A percentile compares a stretch with the other conserved stretches of the same genome.
Evolutionary conservation across 2,329 filamentous ascomycete species (phyloP).

Genomic region (Cytospora schulzeri): DNA sequence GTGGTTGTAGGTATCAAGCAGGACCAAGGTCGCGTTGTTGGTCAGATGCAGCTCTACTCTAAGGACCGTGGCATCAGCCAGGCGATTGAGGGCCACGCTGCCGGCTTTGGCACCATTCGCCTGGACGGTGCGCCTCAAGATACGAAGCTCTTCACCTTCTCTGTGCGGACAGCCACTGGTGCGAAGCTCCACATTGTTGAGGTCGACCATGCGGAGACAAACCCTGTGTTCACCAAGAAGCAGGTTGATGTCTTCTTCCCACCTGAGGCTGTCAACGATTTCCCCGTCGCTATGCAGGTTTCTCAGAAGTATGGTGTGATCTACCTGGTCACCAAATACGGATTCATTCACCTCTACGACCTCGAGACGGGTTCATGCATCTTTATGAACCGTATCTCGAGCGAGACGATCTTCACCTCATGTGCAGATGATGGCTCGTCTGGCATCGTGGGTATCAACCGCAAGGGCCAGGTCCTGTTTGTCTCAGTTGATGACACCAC

Average conservation of each 20-base stretch:
- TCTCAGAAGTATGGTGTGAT: constrained; percentile 96
- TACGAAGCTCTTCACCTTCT: constrained; percentile 96
- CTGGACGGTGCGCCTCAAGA: constrained; percentile 87
- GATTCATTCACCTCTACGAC: constrained; percentile 98
- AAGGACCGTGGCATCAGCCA: constrained; percentile 96
- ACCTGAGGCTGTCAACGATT: constrained; percentile 91
- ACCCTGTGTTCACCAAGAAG: constrained; percentile 91
- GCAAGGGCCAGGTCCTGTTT: constrained; percentile 94
- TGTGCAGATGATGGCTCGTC: constrained; percentile 79
- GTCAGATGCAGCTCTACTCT: constrained; percentile 96
- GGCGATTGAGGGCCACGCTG: constrained; percentile 95
- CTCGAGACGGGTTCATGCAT: constrained; percentile 93
- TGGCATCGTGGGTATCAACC: constrained; percentile 92
- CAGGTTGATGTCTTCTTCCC: constrained; percentile 98
- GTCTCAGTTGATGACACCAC: constrained; percentile 91
- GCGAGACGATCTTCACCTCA: constrained; percentile 98
- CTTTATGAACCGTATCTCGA: constrained; percentile 99
- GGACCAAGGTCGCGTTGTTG: constrained; percentile 89
- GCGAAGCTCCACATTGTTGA: constrained; percentile 96
- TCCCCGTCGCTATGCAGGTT: constrained; percentile 96
- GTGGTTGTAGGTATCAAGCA: constrained; percentile 95
- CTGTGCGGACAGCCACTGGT: constrained; percentile 83
- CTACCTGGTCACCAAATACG: constrained; percentile 97
- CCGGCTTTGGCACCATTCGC: constrained; percentile 86
- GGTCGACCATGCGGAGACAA: constrained; percentile 88